Evolutionary conservation across 441 rosid genomes (phyloP).

Genomic region (Viola pubescens): DNA sequence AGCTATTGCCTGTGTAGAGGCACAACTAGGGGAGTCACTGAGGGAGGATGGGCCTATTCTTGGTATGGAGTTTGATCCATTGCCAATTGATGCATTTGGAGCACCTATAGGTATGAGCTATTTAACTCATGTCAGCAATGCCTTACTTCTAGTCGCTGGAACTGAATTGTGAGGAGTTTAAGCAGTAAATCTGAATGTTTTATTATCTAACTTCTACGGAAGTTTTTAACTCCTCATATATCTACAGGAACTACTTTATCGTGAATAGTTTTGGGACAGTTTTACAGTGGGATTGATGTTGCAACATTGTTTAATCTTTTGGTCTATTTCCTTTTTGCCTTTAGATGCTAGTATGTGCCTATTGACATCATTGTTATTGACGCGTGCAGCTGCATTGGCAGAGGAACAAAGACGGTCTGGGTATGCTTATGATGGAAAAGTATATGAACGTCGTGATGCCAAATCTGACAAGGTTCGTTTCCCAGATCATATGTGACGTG

Average conservation of each 20-base stretch:
- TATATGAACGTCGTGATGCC: slow-evolving; percentile 53
- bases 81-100: slow-evolving; percentile 97
- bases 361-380: slow-evolving; percentile 8
- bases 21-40: slow-evolving; percentile 87
- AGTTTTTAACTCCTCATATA: no score
- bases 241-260: no score
- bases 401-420: slow-evolving; percentile 48
- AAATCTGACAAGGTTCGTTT: slow-evolving; percentile 59
- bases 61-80: slow-evolving; percentile 94
- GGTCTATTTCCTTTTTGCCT: neutral
- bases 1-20: slow-evolving; percentile 88
- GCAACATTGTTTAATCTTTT: neutral
- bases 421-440: slow-evolving; percentile 54
- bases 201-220: no score
- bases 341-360: slow-evolving; percentile 5
- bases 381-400: slow-evolving; percentile 28
- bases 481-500: slow-evolving; percentile 5
- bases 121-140: slow-evolving; percentile 4
- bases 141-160: slow-evolving; percentile 7
- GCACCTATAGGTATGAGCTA: slow-evolving; percentile 56
- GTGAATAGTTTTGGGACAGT: no score
- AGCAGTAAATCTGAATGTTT: no score
- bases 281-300: no score
- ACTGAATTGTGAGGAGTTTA: no score
- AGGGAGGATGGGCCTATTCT: slow-evolving; percentile 96